These are phyloP conservation scores for Ascoidea tarda DNA, from an alignment of 805 yeast species.

Conservation along the genomic window DNA sequence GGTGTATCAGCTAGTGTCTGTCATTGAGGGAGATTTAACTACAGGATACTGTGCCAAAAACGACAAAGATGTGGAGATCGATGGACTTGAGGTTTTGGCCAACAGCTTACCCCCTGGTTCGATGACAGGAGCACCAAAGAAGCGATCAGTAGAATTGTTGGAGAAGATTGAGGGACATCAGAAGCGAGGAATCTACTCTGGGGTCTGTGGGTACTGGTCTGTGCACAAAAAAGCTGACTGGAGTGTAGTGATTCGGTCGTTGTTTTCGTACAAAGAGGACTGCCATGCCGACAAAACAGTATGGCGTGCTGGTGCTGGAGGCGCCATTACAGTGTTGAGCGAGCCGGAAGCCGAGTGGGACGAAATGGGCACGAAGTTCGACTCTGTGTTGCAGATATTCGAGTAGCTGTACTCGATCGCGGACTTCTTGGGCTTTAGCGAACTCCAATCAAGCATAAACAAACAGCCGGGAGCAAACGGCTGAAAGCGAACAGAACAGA, in stretches of 20 bases:
- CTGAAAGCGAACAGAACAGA: too few species aligned
- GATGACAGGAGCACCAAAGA: conserved; percentile 99
- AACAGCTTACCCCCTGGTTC: conserved; percentile 93
- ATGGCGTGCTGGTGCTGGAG: conserved; percentile 97
- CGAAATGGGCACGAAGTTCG: conserved; percentile 73
- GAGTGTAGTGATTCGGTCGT: conserved; percentile 87
- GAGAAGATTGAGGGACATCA: conserved; percentile 20
- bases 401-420: conserved; percentile 1
- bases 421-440: too few species aligned
- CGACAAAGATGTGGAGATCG: conserved; percentile 16
- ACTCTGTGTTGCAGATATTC: conserved; percentile 69
- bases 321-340: conserved; percentile 88
- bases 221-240: conserved; percentile 80
- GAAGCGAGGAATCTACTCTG: conserved; percentile 79
- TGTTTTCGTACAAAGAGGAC: conserved; percentile 51
- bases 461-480: too few species aligned
- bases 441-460: too few species aligned
- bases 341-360: conserved; percentile 79
- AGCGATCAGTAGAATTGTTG: conserved; percentile 75
- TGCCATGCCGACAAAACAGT: conserved; percentile 17
- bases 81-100: conserved; percentile 69
- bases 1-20: conserved; percentile 85
- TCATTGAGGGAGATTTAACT: conserved; percentile 51
- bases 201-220: conserved; percentile 94
- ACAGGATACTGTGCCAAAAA: conserved; percentile 7